Percentiles rank a stretch among this genome's conserved stretches.
Evolutionary conservation across 352 stramenopile genomes (phyloP).

Genomic region (Pythium myriotylum): DNA sequence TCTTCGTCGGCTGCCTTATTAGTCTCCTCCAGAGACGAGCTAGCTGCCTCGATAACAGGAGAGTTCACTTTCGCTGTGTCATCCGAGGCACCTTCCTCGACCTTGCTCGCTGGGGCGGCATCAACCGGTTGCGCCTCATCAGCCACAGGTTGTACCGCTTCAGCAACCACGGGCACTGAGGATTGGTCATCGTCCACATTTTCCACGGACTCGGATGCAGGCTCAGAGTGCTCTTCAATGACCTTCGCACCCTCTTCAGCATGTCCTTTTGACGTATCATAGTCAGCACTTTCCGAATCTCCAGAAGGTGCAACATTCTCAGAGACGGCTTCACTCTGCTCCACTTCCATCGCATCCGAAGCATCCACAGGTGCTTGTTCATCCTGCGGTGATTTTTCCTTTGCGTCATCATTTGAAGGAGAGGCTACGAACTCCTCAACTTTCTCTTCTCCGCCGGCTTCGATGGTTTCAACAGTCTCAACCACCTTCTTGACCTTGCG

Average conservation of each 20-base stretch:
- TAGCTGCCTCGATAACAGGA: no score
- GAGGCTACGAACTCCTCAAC: slow-evolving; percentile 16
- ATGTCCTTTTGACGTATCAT: not conserved
- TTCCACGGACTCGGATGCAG: not conserved
- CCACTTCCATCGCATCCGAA: not conserved
- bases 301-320: not conserved
- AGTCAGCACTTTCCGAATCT: not conserved
- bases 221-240: not conserved
- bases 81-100: not conserved
- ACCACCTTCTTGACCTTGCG: slow-evolving; percentile 18
- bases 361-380: not conserved
- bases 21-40: no score
- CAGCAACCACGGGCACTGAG: not conserved
- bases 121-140: slow-evolving; percentile 10
- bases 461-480: not conserved
- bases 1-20: no score
- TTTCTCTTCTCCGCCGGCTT: slow-evolving; percentile 8
- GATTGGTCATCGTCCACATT: slow-evolving; percentile 1
- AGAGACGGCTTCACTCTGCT: not conserved
- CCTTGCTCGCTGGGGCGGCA: not conserved
- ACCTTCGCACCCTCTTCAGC: not conserved
- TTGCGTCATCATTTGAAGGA: not conserved
- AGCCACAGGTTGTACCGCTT: not conserved
- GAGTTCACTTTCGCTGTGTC: no score
- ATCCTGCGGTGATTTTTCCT: not conserved